phyloP scores from a whole-genome alignment of 208 protist genomes.

The Leishmania gerbilli region DNA sequence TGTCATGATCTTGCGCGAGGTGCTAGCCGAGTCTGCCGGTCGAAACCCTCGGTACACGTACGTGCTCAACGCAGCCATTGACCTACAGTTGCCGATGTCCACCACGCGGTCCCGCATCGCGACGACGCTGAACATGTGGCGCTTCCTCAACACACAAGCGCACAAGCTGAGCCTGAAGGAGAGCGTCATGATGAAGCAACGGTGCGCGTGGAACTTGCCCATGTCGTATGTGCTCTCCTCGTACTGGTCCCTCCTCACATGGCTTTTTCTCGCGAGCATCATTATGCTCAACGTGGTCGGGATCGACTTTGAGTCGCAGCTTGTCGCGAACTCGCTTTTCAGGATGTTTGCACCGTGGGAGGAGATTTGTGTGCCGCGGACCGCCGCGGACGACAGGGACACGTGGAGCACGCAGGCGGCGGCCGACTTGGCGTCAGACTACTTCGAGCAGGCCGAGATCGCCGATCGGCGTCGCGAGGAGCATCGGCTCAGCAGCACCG shows the following conservation, averaged over 20 bases:
- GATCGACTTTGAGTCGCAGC: constrained; percentile 84
- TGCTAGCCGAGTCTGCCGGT: constrained; percentile 83
- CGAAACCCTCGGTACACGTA: constrained; percentile 89
- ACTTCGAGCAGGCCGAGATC: constrained; percentile 63
- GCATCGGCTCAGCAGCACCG: constrained; percentile 41
- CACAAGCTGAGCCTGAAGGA: constrained; percentile 80
- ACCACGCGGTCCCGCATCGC: constrained; percentile 89
- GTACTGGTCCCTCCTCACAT: constrained; percentile 89
- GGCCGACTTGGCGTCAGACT: constrained; percentile 52
- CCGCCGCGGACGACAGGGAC: constrained; percentile 11
- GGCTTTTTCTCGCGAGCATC: constrained; percentile 55
- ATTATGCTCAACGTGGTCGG: constrained; percentile 76
- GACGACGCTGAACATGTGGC: constrained; percentile 89
- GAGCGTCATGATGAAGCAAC: constrained; percentile 75
- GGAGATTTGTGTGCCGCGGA: constrained; percentile 43
- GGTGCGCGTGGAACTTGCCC: constrained; percentile 81
- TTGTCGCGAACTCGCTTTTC: constrained; percentile 83
- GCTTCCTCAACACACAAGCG: constrained; percentile 84
- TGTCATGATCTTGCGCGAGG: constrained; percentile 89
- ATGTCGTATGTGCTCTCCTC: constrained; percentile 88
- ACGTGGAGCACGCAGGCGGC: constrained; percentile 53
- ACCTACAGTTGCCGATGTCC: constrained; percentile 88
- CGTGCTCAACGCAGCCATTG: constrained; percentile 89
- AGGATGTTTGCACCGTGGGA: constrained; percentile 75
- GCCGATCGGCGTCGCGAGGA: constrained; percentile 31